Base-by-base conservation (phyloP, 2,329 filamentous ascomycete species). In the Ilyonectria robusta region DNA sequence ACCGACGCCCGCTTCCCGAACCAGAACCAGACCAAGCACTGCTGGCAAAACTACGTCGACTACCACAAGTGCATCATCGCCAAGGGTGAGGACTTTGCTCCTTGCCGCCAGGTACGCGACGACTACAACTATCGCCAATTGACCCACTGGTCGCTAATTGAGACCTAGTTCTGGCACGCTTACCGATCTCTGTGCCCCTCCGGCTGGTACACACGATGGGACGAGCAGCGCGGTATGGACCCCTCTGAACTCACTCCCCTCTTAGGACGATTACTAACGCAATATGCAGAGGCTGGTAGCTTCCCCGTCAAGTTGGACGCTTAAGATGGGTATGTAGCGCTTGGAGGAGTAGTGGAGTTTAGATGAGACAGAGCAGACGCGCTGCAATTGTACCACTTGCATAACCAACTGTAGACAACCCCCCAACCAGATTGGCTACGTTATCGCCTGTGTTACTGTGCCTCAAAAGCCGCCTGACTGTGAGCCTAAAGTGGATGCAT, bases 31-130 rank as follows among this genome's bases (percentile, higher is more conserved):
- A 93, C 95, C 86, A 98, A 98, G 93, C 95, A 99, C 91, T 99
- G 96, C 94, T 99, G 96, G 96, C 97, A 99, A 85, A 99, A 99
- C 91, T 99, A 99, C 87, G 96, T 99, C 87, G 96, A 99, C 86
- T 98, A 99, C 90, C 94, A 99, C 92, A 99, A 99, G 91, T 99
- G 96, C 89, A 94, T 98, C 85, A 88, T 92, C 82, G 95, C 95
- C 86, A 98, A 98, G 91, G 95, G 95, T 85, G 95, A 98, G 88
- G 95, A 98, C 82, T 98, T 98, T 84, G 92, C 93, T 78, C 95
- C 95, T 74, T 98, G 95, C 93, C 92, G 92, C 80, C 95, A 98
- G 92, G 95, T 97, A 91, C 50, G 63, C 56, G 26, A 35, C 31
- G 26, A 11, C 53, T 53, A 57, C 46, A 40, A 58, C 37, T 9